A percentile compares a stretch with the other conserved stretches of the same genome.
These are phyloP conservation scores for Aspergillus spinulosporus DNA, from an alignment of 2,329 filamentous ascomycete species.

Conservation along the genomic window DNA sequence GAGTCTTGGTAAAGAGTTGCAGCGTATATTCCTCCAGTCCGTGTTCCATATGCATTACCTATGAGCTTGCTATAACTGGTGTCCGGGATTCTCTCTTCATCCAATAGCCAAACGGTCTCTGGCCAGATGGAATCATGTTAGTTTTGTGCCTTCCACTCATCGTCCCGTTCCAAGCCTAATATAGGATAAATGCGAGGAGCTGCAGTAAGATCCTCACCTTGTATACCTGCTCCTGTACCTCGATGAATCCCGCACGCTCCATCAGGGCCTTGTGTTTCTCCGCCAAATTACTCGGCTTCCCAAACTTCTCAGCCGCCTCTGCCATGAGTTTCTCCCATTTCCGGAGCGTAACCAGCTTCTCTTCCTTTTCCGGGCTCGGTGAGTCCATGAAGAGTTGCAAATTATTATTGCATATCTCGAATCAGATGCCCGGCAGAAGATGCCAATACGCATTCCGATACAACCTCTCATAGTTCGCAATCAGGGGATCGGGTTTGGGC, in stretches of 20 bases:
- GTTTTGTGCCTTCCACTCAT: neutral
- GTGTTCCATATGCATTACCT: neutral
- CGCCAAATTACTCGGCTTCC: conserved; percentile 11
- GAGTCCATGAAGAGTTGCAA: conserved; percentile 7
- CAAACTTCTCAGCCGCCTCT: conserved; percentile 15
- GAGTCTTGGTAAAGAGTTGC: conserved; percentile 12
- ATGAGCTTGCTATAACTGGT: neutral
- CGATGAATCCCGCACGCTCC: conserved; percentile 12
- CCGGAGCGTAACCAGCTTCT: neutral
- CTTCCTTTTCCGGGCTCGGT: neutral
- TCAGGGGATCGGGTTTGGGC: neutral
- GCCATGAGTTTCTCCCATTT: conserved; percentile 12
- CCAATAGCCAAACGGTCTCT: conserved; percentile 11
- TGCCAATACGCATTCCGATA: conserved; percentile 12
- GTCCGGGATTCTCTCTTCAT: neutral
- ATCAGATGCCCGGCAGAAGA: conserved; percentile 14
- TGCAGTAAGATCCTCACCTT: neutral
- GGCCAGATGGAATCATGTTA: neutral
- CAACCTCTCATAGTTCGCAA: conserved; percentile 8
- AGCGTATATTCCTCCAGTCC: conserved; percentile 12
- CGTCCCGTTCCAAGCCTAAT: no score
- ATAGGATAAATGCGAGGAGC: neutral
- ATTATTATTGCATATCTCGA: conserved; percentile 13
- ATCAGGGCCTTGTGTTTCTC: conserved; percentile 10
- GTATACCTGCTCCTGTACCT: conserved; percentile 10